These are phyloP conservation scores for Ceratobasidium sp. DNA, from an alignment of 1,284 basidiomycete genomes.

Conservation along the genomic window DNA sequence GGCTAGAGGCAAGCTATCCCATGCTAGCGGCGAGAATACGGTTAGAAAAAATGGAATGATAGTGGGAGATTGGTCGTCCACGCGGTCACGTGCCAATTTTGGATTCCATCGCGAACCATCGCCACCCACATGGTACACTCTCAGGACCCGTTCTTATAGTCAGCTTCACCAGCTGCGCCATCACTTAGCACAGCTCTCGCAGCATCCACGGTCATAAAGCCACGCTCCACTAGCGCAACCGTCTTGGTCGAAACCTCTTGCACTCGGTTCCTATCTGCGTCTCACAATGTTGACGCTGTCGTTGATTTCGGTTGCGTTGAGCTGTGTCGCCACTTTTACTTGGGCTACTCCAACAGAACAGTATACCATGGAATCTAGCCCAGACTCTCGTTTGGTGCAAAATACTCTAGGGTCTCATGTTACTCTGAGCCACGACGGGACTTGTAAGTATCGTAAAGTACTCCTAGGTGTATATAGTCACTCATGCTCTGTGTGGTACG, in stretches of 20 bases:
- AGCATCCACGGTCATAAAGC: too few relatives aligned
- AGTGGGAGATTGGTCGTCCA: not conserved
- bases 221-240: too few relatives aligned
- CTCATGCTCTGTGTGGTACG: not conserved
- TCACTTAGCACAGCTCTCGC: not conserved
- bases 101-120: not conserved
- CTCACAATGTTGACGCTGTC: not conserved
- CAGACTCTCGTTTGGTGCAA: not conserved
- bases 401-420: not conserved
- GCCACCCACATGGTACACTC: not conserved
- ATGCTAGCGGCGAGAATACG: too few relatives aligned
- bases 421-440: not conserved
- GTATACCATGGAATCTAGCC: not conserved
- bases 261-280: not conserved
- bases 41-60: not conserved
- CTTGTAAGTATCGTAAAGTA: not conserved
- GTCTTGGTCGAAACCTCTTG: not conserved
- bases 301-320: not conserved
- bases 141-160: too few relatives aligned
- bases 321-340: not conserved
- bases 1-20: not conserved
- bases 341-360: not conserved
- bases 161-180: slow-evolving; percentile 1
- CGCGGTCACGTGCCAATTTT: not conserved
- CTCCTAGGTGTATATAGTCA: not conserved